Base-by-base conservation (phyloP, 495 filamentous ascomycete genomes). In the Daldinia vernicosa region DNA sequence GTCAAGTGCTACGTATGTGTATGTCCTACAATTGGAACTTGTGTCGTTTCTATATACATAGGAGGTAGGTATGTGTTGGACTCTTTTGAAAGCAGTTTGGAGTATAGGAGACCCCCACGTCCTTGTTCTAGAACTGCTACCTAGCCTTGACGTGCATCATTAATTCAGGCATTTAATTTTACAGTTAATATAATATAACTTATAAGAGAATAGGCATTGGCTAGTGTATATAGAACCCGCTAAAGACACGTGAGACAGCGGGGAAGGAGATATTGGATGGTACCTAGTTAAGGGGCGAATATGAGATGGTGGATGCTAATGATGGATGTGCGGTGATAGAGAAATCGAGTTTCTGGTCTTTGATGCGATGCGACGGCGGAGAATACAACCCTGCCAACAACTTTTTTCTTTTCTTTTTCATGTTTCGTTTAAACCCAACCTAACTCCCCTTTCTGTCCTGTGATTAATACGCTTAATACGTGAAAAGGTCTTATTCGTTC, bases 211-310 rank as follows among this genome's bases (percentile, higher is more conserved):
- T 27, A 55, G 35, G 28, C 51, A 28, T 30, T 17, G 56, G 53
- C 43, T 37, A n/a, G n/a, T n/a, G n/a, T n/a, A n/a, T n/a, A n/a
- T n/a, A 53, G 43, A 55, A 26, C 37, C 28, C 40, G 15, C 37
- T 60, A 40, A n/a, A 47, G 24, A 45, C 64, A 72, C 64, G 69
- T 72, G 69, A 64, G 58, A 71, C 43, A 47, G 32, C 50, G 39
- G 60, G 58, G 45, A 12, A 45, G 52, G 64, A 35, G 58, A 71
- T 56, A 62, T 66, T 60, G 63, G 69, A 60, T 58, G 57, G 57
- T 12, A n/a, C n/a, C n/a, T n/a, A 32, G 19, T 45, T 9, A 45
- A 64, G 32, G 45, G 32, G 35, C 1, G 24, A 64, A 37, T 15
- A 59, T 33, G 32, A 37, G 43, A 54, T 30, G 43, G 43, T 47